Base-by-base conservation (phyloP, 2,329 filamentous ascomycete species). In the Cladorrhinum sp. region DNA sequence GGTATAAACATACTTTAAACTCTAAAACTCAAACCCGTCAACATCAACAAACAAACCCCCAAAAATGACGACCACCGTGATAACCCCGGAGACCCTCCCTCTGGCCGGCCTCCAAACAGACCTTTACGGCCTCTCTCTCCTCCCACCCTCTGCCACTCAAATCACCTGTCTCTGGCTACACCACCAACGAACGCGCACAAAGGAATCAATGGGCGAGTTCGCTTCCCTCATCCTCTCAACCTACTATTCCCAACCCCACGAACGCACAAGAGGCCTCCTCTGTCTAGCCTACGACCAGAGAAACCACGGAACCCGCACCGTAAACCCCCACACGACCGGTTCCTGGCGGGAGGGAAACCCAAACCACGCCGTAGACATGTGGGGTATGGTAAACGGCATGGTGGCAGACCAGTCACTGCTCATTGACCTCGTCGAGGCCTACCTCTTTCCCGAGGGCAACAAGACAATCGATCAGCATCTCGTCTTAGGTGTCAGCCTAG, bases 351-450 rank as follows among this genome's bases (percentile, higher is more conserved):
- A 84, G 38, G 92, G 92, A 27, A 96, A 97, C 71, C 78, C 82
- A 36, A 84, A 81, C 6, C 95, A 98, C 77, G 93, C 92, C 0
- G 86, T 91, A 71, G 95, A 99, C 74, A 96, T 99, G 92, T 92
- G 95, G 72, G 86, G 85, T 27, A 85, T 86, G 63, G 88, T 93
- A 62, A 84, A 85, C 74, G 82, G 84, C 56, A 93, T 90, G 0
- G 88, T 89, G 13, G 75, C 78, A n/a, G 93, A 98, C 73, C 87
- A 88, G 32, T 85, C 82, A 16, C 79, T 87, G 9, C 77, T 98
- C 63, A 88, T 98, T 66, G 88, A 92, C 67, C 84, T 92, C 59
- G 78, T 96, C 1, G 85, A 85, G n/a, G 86, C 86, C 0, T 96
- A 93, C 70, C 76, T 95, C 22, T 89, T 90, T 68, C 81, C 61